Evolutionary conservation across 176 grass and related monocot genomes (phyloP).

Genomic region (Phoenix roebelenii): DNA sequence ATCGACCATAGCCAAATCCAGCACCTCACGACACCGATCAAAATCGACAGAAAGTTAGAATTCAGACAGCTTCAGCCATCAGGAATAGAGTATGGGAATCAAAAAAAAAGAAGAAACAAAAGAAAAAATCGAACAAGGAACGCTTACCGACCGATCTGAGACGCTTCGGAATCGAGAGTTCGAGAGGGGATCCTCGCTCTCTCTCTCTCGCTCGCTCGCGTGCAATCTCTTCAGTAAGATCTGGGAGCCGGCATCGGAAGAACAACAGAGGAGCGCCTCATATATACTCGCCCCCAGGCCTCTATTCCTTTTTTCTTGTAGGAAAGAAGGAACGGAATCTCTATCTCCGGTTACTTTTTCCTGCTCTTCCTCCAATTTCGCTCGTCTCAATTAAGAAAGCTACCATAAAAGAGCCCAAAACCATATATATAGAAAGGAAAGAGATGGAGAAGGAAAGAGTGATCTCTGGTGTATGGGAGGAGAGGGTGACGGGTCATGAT

Average conservation of each 20-base stretch:
- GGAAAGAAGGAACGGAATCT: neutral
- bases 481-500: no score
- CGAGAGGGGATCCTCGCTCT: constrained; percentile 12
- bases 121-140: neutral
- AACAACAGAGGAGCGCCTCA: neutral
- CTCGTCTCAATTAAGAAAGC: no score
- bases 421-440: no score
- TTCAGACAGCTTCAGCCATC: constrained; percentile 9
- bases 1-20: neutral
- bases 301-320: constrained; percentile 1
- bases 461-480: no score
- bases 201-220: neutral
- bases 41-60: neutral
- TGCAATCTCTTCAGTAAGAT: constrained; percentile 26
- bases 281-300: neutral
- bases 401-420: no score
- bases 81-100: constrained; percentile 18
- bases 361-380: no score
- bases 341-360: no score
- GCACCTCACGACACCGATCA: constrained; percentile 23
- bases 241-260: constrained; percentile 34
- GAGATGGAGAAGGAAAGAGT: no score
- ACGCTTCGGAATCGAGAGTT: neutral
- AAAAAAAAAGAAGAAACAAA: no score
- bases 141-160: constrained; percentile 7